Base-by-base conservation (phyloP, 2,329 filamentous ascomycete genomes). In the Xylariaceae sp. region DNA sequence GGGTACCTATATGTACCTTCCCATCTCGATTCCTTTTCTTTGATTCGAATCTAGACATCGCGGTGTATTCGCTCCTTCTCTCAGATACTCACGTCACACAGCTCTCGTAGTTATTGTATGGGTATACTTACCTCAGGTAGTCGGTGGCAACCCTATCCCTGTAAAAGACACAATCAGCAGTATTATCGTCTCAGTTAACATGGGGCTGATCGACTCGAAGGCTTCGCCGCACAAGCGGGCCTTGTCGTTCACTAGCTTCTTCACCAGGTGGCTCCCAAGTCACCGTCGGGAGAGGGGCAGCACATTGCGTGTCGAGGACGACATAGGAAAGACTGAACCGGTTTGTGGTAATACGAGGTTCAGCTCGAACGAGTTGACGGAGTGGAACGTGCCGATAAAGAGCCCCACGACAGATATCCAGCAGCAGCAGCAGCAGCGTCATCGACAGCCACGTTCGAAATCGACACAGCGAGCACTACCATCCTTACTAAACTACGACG, bases 281-380 rank as follows among this genome's bases (percentile, higher is more conserved):
- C 65, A 69, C 42, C 69, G 67, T 6, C 64, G 71, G 1, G 76
- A 79, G 47, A 66, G 68, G 22, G 73, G 76, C 16, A 68, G 74
- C 9, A 78, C 74, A 1, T 41, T 60, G 32, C 69, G 72, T 17
- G 30, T 34, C 9, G 41, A 38, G n/a, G 45, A 55, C 16, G 30
- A 35, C 19, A 48, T 45, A 9, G 42, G 34, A 13, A 50, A 56
- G 17, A 45, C 38, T 9, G 55, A 58, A 8, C 49, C 50, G 9
- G 46, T 46, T n/a, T 56, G 54, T 39, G 33, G 24, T 7, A 51
- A 57, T 34, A 29, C 53, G 4, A 50, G 43, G 3, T 44, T 53
- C 31, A 46, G 56, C 30, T 51, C 53, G 18, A 55, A 57, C 34
- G 48, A 54, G 31, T 31, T 62, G 39, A 58, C 47, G 1, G 48